Conservation (phyloP, 495 filamentous ascomycete species). For the Halenospora varia region DNA sequence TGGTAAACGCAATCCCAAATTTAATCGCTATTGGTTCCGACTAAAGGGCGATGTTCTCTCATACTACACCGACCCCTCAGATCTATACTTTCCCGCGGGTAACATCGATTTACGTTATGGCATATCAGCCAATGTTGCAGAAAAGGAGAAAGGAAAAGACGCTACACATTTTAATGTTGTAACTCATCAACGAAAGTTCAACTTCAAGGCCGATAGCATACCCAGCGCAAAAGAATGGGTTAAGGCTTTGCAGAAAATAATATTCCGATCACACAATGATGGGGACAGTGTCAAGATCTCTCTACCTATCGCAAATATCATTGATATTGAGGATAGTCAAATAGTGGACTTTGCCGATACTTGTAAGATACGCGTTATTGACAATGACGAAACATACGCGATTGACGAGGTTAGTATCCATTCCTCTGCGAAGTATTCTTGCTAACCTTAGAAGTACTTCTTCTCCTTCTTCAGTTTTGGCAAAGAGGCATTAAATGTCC, state of each 20-base stretch:
- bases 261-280: conserved; percentile 93
- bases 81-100: conserved; percentile 87
- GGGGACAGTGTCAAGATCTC: conserved; percentile 97
- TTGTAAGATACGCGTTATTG: conserved; percentile 86
- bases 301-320: conserved; percentile 79
- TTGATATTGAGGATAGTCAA: conserved; percentile 89
- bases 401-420: conserved; percentile 76
- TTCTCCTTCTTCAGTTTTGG: conserved; percentile 92
- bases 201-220: conserved; percentile 85
- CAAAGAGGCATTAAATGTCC: conserved; percentile 75
- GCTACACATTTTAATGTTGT: conserved; percentile 71
- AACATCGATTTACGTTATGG: conserved; percentile 92
- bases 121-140: conserved; percentile 72
- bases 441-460: conserved; percentile 65
- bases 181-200: conserved; percentile 78
- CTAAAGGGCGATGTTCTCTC: conserved; percentile 91
- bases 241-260: conserved; percentile 87
- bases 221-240: conserved; percentile 97
- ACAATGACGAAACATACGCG: conserved; percentile 88
- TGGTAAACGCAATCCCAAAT: conserved; percentile 83
- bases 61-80: conserved; percentile 82
- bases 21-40: conserved; percentile 94
- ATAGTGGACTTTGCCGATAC: conserved; percentile 93
- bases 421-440: not conserved
- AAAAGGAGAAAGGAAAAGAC: conserved; percentile 69